Evolutionary conservation across 805 yeast genomes (phyloP).

Genomic region (Candida methanosorbosa): DNA sequence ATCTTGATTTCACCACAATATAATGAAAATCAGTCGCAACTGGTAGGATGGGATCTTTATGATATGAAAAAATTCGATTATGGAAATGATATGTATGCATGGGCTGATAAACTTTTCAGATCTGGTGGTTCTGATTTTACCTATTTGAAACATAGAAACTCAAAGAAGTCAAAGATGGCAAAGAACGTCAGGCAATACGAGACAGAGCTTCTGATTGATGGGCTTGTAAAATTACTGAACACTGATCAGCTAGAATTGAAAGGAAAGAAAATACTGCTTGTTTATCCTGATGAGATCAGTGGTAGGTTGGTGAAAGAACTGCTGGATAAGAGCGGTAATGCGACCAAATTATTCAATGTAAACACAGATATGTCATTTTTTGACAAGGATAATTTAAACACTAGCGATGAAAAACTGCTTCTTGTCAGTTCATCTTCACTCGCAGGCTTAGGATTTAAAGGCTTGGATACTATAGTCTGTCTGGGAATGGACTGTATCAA

Average conservation of each 20-base stretch:
- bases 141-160: constrained; percentile 16
- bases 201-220: constrained; percentile 15
- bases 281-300: constrained; percentile 20
- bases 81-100: constrained; percentile 9
- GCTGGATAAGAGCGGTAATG: constrained; percentile 5
- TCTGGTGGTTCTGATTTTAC: constrained; percentile 12
- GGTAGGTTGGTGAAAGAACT: constrained; percentile 7
- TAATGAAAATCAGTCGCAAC: constrained; percentile 1
- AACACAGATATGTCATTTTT: constrained; percentile 10
- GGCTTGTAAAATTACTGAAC: constrained; percentile 14
- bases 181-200: constrained; percentile 12
- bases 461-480: constrained; percentile 16
- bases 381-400: not conserved
- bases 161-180: constrained; percentile 11
- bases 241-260: constrained; percentile 2
- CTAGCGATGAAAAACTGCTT: constrained; percentile 7
- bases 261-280: constrained; percentile 11
- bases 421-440: constrained; percentile 16
- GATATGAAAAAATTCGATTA: constrained; percentile 19
- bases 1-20: constrained; percentile 14
- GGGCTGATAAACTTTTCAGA: constrained; percentile 16
- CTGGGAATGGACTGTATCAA: constrained; percentile 25
- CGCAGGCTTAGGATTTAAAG: constrained; percentile 19
- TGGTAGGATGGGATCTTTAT: not conserved
- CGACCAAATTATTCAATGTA: constrained; percentile 7